phyloP scores from a whole-genome alignment of 2,329 filamentous ascomycete genomes.

The Phialocephala sp. region DNA sequence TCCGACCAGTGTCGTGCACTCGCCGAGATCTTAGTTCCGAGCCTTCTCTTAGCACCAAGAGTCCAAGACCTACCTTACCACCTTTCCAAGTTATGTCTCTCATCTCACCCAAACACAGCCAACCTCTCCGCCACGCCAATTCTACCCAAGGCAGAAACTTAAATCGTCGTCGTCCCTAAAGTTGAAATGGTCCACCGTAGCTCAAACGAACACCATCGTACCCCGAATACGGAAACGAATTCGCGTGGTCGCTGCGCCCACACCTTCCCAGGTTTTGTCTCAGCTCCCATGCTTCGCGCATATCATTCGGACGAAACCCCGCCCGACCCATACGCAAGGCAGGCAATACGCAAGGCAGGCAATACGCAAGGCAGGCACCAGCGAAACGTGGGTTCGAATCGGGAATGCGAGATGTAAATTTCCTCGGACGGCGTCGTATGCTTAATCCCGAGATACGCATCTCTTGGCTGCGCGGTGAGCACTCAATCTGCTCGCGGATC shows the following conservation, averaged over 20 bases:
- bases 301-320: slow-evolving; percentile 3
- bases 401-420: background rate
- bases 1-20: background rate
- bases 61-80: background rate
- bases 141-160: background rate
- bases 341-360: background rate
- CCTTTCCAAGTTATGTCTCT: background rate
- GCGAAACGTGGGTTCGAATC: background rate
- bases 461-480: background rate
- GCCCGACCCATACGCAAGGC: background rate
- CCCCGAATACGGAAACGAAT: slow-evolving; percentile 11
- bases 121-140: background rate
- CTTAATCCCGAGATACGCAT: background rate
- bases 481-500: background rate
- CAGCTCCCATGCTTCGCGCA: background rate
- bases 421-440: background rate
- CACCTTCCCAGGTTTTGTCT: background rate
- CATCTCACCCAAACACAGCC: background rate
- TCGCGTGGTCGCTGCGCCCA: background rate
- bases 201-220: background rate
- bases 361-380: background rate
- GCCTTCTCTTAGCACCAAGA: background rate
- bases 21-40: slow-evolving; percentile 1
- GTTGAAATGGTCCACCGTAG: background rate
- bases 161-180: background rate